Base-by-base conservation (phyloP, 169 alveolate genomes). In the Perkinsus olseni region DNA sequence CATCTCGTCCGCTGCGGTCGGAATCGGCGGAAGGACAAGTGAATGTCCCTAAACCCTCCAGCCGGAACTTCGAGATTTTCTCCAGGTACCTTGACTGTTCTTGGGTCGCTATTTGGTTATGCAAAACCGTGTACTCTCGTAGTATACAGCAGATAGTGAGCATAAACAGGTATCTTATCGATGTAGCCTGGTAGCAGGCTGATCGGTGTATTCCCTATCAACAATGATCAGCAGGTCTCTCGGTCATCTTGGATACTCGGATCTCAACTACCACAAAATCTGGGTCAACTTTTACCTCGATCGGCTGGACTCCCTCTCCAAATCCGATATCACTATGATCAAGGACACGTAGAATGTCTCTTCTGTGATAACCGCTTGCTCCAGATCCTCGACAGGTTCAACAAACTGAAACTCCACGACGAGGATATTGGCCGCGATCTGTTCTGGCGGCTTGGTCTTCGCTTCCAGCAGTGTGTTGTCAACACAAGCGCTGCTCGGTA, bases 201-300 rank as follows among this genome's bases (percentile, higher is more conserved):
- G 50, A 6, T 40, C 3, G 50, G 50, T 40, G 50, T 11, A 40
- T 40, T 40, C 21, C 21, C 50, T n/a, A n/a, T n/a, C n/a, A n/a
- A n/a, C n/a, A n/a, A 6, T 45, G 62, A 6, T 17, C 62, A 45
- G 24, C 82, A 62, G 82, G 34, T 62, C 82, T 24, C 82, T 62
- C 31, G 82, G 82, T 62, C 82, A 62, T 24, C 82, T 62, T 28
- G 82, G 82, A 62, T 62, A 62, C 82, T 62, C 82, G 8, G 82
- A 62, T 24, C 82, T 28, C 8, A 62, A 62, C 82, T 62, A 62
- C 31, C 82, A 62, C 31, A 62, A 24, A 24, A 62, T 62, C 82
- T 62, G 82, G 82, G 82, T 62, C 82, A 62, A 62, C 82, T 62
- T 62, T 24, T 62, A 62, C 82, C 82, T 62, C 82, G 82, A 62